These are phyloP conservation scores for Pestalotiopsis sp. DNA, from an alignment of 2,329 filamentous ascomycete species.

Conservation along the genomic window DNA sequence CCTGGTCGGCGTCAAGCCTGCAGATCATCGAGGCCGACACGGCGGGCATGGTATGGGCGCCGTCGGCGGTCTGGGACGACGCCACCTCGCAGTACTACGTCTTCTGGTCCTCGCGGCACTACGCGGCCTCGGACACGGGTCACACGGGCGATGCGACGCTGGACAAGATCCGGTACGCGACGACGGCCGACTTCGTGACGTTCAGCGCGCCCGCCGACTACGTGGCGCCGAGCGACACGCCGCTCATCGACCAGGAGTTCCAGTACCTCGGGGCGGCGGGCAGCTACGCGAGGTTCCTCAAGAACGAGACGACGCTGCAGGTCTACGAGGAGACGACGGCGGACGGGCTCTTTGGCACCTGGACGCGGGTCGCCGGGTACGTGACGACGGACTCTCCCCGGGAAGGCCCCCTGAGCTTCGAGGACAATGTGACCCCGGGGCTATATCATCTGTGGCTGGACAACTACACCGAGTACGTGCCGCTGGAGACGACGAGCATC, in stretches of 20 bases:
- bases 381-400: slow-evolving; percentile 31
- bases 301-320: slow-evolving; percentile 50
- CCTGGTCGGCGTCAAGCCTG: slow-evolving; percentile 32
- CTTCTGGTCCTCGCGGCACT: slow-evolving; percentile 50
- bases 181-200: slow-evolving; percentile 50
- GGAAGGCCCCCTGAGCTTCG: slow-evolving; percentile 40
- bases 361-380: slow-evolving; percentile 41
- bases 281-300: slow-evolving; percentile 49
- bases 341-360: slow-evolving; percentile 48
- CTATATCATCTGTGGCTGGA: slow-evolving; percentile 45
- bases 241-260: slow-evolving; percentile 53
- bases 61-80: slow-evolving; percentile 38
- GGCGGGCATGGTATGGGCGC: slow-evolving; percentile 40
- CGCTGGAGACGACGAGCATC: slow-evolving; percentile 44
- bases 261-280: slow-evolving; percentile 41
- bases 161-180: slow-evolving; percentile 49
- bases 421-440: slow-evolving; percentile 34
- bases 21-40: slow-evolving; percentile 33
- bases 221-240: slow-evolving; percentile 38
- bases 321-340: slow-evolving; percentile 49
- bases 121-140: slow-evolving; percentile 40
- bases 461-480: slow-evolving; percentile 44
- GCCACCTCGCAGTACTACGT: slow-evolving; percentile 42
- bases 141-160: slow-evolving; percentile 45
- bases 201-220: slow-evolving; percentile 48